Evolutionary conservation across 306 rosid genomes (phyloP).

Genomic region (Lathyrus sativus): DNA sequence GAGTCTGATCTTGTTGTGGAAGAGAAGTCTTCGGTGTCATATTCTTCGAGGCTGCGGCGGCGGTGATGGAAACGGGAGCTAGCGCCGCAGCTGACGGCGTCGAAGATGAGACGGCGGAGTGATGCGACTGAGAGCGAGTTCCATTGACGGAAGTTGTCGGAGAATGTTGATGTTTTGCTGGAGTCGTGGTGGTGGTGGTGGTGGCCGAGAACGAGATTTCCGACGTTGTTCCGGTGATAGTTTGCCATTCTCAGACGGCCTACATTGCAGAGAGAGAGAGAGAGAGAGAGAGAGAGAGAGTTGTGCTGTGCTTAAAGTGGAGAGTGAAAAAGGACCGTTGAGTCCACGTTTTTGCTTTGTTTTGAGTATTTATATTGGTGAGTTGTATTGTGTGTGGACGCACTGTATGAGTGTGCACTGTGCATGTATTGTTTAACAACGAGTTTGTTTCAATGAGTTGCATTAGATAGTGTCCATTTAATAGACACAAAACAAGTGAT

Average conservation of each 20-base stretch:
- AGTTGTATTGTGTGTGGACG: background rate
- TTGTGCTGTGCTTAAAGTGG: background rate
- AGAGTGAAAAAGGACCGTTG: constrained; percentile 35
- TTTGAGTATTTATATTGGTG: constrained; percentile 16
- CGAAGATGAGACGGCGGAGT: constrained; percentile 66
- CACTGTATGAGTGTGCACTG: background rate
- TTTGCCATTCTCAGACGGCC: constrained; percentile 61
- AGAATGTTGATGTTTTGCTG: constrained; percentile 31
- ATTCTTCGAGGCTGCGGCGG: background rate
- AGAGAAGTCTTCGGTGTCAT: constrained; percentile 13
- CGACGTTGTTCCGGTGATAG: constrained; percentile 66
- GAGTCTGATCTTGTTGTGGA: constrained; percentile 40
- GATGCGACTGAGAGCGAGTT: constrained; percentile 63
- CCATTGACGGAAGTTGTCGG: constrained; percentile 59
- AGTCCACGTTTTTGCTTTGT: constrained; percentile 15
- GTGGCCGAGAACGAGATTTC: constrained; percentile 61
- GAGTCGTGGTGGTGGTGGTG: constrained; percentile 40
- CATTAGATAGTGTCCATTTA: background rate
- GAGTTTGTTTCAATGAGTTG: background rate
- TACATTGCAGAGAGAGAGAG: constrained; percentile 45
- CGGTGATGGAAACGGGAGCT: constrained; percentile 59
- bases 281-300: constrained; percentile 15
- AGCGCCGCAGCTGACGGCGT: constrained; percentile 86
- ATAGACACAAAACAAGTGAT: too few species aligned
- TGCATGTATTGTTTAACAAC: background rate